Evolutionary conservation across 2,329 filamentous ascomycete species (phyloP).

Genomic region (Cladosporium velox): DNA sequence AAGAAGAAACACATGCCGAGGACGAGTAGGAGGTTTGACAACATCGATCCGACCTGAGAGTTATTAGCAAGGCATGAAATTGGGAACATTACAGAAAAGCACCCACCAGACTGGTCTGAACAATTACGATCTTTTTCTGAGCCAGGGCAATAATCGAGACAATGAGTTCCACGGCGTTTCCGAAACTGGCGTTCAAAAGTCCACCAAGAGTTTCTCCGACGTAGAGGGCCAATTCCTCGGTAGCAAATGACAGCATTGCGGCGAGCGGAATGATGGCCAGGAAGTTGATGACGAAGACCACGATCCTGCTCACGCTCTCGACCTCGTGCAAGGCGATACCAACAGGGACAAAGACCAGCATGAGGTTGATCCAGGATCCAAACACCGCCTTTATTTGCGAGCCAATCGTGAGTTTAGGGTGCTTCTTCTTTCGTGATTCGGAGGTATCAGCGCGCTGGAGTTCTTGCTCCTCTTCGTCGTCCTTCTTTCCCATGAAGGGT

Average conservation of each 20-base stretch:
- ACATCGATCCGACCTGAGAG: slow-evolving; percentile 72
- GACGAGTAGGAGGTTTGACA: slow-evolving; percentile 86
- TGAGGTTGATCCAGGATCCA: slow-evolving; percentile 82
- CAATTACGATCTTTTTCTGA: slow-evolving; percentile 75
- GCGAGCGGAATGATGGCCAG: slow-evolving; percentile 90
- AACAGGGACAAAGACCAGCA: slow-evolving; percentile 75
- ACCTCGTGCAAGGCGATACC: slow-evolving; percentile 71
- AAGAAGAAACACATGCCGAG: slow-evolving; percentile 93
- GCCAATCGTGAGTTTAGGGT: slow-evolving; percentile 33
- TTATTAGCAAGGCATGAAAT: neutral
- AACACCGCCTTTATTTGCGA: slow-evolving; percentile 72
- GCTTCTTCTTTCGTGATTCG: slow-evolving; percentile 32
- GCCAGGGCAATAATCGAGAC: slow-evolving; percentile 81
- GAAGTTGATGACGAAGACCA: slow-evolving; percentile 82
- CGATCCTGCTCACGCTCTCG: slow-evolving; percentile 58
- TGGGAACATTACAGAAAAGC: neutral
- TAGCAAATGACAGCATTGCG: slow-evolving; percentile 81
- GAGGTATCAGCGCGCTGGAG: slow-evolving; percentile 23
- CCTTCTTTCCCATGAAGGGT: slow-evolving; percentile 28
- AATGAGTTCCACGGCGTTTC: slow-evolving; percentile 53
- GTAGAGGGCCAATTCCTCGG: slow-evolving; percentile 81
- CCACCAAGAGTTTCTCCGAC: slow-evolving; percentile 83
- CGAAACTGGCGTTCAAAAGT: slow-evolving; percentile 86
- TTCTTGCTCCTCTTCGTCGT: slow-evolving; percentile 24
- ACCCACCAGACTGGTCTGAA: slow-evolving; percentile 74